phyloP scores from a whole-genome alignment of 2,329 filamentous ascomycete species.

The Dothidotthia symphoricarpi region DNA sequence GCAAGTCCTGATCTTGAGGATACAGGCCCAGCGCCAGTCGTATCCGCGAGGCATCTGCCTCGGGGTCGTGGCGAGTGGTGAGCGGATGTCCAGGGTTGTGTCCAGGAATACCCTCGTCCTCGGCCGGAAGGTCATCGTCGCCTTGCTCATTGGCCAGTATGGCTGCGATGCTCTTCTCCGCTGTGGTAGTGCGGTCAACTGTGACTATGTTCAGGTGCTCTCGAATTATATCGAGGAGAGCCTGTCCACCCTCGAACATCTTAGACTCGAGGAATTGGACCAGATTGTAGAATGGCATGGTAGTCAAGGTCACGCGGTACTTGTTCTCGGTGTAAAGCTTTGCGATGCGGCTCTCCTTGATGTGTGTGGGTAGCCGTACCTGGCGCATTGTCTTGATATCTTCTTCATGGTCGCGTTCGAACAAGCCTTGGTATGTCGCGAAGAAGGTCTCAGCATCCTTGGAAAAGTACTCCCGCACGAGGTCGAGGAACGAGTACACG shows the following conservation, averaged over 20 bases:
- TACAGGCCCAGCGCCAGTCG: constrained; percentile 75
- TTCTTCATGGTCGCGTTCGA: constrained; percentile 75
- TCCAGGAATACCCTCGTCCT: constrained; percentile 68
- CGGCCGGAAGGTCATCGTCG: constrained; percentile 57
- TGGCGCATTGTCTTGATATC: constrained; percentile 74
- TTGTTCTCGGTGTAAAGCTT: constrained; percentile 82
- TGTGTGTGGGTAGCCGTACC: constrained; percentile 73
- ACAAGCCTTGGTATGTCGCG: constrained; percentile 63
- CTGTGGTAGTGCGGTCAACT: constrained; percentile 55
- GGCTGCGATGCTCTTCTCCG: constrained; percentile 60
- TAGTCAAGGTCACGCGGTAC: constrained; percentile 87
- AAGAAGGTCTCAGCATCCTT: constrained; percentile 75
- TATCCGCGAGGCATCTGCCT: constrained; percentile 50
- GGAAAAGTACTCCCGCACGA: constrained; percentile 69
- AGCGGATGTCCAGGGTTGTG: constrained; percentile 65
- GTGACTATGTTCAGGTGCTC: constrained; percentile 59
- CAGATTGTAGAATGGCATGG: constrained; percentile 75
- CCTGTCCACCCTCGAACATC: constrained; percentile 72
- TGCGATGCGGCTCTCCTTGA: constrained; percentile 72
- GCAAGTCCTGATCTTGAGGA: constrained; percentile 77
- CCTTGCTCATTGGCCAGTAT: constrained; percentile 57
- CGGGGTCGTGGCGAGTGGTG: constrained; percentile 58
- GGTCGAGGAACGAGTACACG: constrained; percentile 84
- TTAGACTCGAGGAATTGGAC: constrained; percentile 90
- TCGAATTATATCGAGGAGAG: constrained; percentile 72